Conservation (phyloP, 2,329 filamentous ascomycete species). For the Exutisphaerella laricina region DNA sequence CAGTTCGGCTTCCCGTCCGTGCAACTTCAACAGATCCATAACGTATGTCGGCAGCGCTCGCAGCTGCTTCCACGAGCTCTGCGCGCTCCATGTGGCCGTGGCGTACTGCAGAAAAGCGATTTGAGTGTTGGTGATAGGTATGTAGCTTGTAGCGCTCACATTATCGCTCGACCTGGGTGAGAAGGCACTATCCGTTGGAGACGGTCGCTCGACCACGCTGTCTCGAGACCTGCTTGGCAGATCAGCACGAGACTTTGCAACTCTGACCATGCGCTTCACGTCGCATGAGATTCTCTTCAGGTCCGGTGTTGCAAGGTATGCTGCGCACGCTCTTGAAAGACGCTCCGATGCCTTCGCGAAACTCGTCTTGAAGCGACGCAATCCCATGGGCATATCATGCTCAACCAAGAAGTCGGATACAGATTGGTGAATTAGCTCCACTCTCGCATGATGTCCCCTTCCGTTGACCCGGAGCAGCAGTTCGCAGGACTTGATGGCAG, state of each 20-base stretch:
- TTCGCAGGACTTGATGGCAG: slow-evolving; percentile 1
- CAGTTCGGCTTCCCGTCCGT: slow-evolving; percentile 1
- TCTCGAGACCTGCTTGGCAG: background rate
- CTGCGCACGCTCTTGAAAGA: slow-evolving; percentile 1
- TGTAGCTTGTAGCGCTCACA: slow-evolving; percentile 1
- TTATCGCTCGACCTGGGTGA: slow-evolving; percentile 5
- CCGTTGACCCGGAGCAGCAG: slow-evolving; percentile 2
- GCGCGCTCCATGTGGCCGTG: slow-evolving; percentile 1
- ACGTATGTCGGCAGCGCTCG: background rate
- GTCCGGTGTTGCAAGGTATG: slow-evolving; percentile 2
- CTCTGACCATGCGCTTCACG: slow-evolving; percentile 1
- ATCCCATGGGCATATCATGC: slow-evolving; percentile 1
- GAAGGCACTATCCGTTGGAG: slow-evolving; percentile 2
- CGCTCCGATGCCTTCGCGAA: background rate
- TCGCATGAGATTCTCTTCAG: slow-evolving; percentile 1
- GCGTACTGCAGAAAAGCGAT: slow-evolving; percentile 5
- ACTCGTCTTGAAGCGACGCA: slow-evolving; percentile 4
- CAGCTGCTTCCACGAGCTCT: slow-evolving; percentile 1
- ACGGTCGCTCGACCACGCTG: slow-evolving; percentile 3
- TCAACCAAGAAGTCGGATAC: slow-evolving; percentile 7
- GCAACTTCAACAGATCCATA: background rate
- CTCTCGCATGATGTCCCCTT: background rate
- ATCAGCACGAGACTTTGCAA: background rate
- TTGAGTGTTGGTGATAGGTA: slow-evolving; percentile 4
- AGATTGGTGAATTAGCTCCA: slow-evolving; percentile 7